Conservation (phyloP, 116 monocot genomes). For the Dioscorea cayenensis region DNA sequence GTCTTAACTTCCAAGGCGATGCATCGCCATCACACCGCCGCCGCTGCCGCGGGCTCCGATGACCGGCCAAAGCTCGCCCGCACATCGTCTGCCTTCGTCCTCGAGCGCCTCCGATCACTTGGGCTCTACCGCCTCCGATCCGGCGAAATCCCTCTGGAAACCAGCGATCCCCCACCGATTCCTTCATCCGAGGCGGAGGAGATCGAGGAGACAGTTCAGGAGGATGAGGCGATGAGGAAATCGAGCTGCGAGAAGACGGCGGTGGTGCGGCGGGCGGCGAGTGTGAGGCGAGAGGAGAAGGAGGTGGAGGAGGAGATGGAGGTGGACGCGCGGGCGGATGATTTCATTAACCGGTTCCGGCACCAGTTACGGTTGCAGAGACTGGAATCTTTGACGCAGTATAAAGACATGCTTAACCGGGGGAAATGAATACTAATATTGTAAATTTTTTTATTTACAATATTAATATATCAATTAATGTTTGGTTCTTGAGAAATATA, state of each 20-base stretch:
- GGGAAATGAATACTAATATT: slow-evolving; percentile 2
- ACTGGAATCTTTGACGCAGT: slow-evolving; percentile 56
- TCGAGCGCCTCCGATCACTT: slow-evolving; percentile 50
- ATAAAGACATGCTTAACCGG: slow-evolving; percentile 55
- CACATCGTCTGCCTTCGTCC: slow-evolving; percentile 19
- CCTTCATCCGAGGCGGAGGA: slow-evolving; percentile 2
- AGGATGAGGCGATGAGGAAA: slow-evolving; percentile 22
- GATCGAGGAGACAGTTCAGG: slow-evolving; percentile 2
- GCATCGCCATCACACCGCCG: slow-evolving; percentile 6
- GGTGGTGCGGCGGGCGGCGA: slow-evolving; percentile 4
- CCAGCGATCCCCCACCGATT: neutral
- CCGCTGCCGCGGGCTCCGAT: neutral
- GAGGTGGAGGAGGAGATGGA: slow-evolving; percentile 17
- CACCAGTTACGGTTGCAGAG: slow-evolving; percentile 75
- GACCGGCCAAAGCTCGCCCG: neutral
- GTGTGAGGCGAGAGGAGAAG: slow-evolving; percentile 6
- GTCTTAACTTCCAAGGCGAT: slow-evolving; percentile 46
- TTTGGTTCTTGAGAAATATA: no score
- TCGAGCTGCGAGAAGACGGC: slow-evolving; percentile 30
- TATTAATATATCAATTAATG: no score
- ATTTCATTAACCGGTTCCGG: slow-evolving; percentile 77
- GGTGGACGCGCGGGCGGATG: slow-evolving; percentile 64
- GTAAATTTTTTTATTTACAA: no score
- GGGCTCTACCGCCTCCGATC: slow-evolving; percentile 33
- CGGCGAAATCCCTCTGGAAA: slow-evolving; percentile 31